Base-by-base conservation (phyloP, 495 filamentous ascomycete species). In the Penicillium flavigenum region DNA sequence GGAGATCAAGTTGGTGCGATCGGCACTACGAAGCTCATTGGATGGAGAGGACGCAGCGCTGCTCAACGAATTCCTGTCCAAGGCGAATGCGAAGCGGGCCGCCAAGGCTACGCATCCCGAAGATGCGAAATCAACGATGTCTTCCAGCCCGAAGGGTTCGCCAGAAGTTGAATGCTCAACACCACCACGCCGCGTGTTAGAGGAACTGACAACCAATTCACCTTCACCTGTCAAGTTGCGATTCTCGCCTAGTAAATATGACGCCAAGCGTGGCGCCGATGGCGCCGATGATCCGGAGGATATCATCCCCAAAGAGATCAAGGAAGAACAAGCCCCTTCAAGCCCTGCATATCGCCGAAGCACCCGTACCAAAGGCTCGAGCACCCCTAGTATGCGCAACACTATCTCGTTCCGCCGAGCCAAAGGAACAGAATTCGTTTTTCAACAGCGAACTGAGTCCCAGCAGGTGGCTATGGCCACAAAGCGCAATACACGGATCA, bases 21-120 rank as follows among this genome's bases (percentile, higher is more conserved):
- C 76, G 41, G 74, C 75, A 36, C 62, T 77, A 6, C 67, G 73
- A 48, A 78, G 72, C 62, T 75, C 75, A 19, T 59, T 77, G n/a
- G 74, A 74, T 50, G 75, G 79, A 58, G 81, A 84, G 49, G 83
- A 87, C 69, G 81, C 83, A 2, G 82, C 72, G 47, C 61, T 86
- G 20, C 75, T 88, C 24, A 84, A 83, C 59, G 79, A 81, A 48
- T 88, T 87, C 62, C 70, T 88, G 31, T 81, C 76, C 53, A 82
- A 79, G 45, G 83, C 83, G 16, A 80, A 81, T 54, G 80, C 83
- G 10, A 86, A 78, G 61, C 84, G 83, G 59, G 81, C 79, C 29
- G 82, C 76, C 59, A 82, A 81, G 61, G 67, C 68, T 14, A 62
- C 68, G 12, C 66, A 44, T 24, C 48, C 69, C 4, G 59, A 66